Conservation (phyloP, 768 basidiomycete species). For the Tulasnella sp. region DNA sequence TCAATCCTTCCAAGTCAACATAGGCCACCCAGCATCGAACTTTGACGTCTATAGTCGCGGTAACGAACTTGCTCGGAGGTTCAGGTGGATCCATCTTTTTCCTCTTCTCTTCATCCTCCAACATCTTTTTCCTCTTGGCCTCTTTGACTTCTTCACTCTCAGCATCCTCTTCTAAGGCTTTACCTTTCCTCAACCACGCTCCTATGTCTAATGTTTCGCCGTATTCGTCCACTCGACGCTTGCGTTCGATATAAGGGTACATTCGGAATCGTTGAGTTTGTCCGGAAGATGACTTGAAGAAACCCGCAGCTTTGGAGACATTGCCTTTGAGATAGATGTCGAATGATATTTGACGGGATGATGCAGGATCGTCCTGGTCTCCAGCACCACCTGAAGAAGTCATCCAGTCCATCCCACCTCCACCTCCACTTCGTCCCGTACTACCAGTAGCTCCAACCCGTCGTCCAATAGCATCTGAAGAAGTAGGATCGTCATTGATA, state of each 20-base stretch:
- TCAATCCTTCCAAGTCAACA: slow-evolving; percentile 91
- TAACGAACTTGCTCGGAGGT: slow-evolving; percentile 82
- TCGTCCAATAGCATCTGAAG: slow-evolving; percentile 11
- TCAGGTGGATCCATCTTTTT: slow-evolving; percentile 59
- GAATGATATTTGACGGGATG: slow-evolving; percentile 68
- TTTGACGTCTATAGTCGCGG: slow-evolving; percentile 60
- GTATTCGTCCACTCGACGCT: slow-evolving; percentile 83
- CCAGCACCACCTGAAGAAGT: no score
- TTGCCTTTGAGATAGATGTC: slow-evolving; percentile 98
- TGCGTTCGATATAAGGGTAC: slow-evolving; percentile 95
- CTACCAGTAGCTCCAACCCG: neutral
- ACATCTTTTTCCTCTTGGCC: slow-evolving; percentile 45
- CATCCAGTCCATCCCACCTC: slow-evolving; percentile 20
- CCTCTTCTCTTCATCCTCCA: slow-evolving; percentile 65
- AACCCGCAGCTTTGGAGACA: slow-evolving; percentile 61
- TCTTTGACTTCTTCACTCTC: slow-evolving; percentile 73
- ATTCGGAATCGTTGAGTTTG: slow-evolving; percentile 79
- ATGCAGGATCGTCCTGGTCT: slow-evolving; percentile 48
- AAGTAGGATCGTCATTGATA: neutral
- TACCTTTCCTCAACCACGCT: slow-evolving; percentile 88
- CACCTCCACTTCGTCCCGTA: slow-evolving; percentile 24
- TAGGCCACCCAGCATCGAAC: slow-evolving; percentile 78
- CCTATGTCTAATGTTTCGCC: slow-evolving; percentile 93
- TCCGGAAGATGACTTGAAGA: slow-evolving; percentile 66
- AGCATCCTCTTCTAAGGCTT: slow-evolving; percentile 78